These are phyloP conservation scores for Syzygium grande DNA, from an alignment of 345 rosid genomes.

Conservation along the genomic window DNA sequence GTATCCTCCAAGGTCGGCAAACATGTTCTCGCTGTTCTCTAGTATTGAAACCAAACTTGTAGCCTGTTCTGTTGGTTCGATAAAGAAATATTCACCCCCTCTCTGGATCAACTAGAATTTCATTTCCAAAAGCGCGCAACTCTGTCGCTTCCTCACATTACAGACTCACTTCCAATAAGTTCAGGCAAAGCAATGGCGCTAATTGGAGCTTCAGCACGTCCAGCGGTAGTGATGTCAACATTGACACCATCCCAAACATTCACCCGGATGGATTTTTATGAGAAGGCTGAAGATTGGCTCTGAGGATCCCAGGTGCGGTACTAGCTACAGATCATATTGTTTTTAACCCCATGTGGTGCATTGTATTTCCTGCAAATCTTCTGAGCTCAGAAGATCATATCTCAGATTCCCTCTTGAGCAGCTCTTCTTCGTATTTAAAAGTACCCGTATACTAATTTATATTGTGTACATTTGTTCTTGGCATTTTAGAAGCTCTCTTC, in stretches of 20 bases:
- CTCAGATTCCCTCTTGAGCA: too few species aligned
- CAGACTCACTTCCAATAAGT: slow-evolving; percentile 22
- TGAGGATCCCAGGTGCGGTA: too few species aligned
- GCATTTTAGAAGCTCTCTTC: not conserved
- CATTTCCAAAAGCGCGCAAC: slow-evolving; percentile 24
- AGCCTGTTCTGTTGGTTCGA: not conserved
- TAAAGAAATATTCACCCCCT: not conserved
- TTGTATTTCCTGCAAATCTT: too few species aligned
- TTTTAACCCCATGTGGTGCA: too few species aligned
- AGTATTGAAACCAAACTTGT: not conserved
- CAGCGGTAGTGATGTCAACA: not conserved
- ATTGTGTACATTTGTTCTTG: not conserved
- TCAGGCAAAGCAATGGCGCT: slow-evolving; percentile 18
- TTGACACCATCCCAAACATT: too few species aligned
- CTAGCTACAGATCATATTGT: too few species aligned
- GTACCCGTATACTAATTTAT: too few species aligned
- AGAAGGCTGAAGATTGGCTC: too few species aligned
- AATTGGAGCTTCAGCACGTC: slow-evolving; percentile 21
- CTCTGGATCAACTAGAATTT: slow-evolving; percentile 9
- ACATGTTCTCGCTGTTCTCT: not conserved
- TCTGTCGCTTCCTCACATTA: slow-evolving; percentile 39
- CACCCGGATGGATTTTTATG: too few species aligned
- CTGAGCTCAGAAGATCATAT: too few species aligned
- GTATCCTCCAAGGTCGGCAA: slow-evolving; percentile 7
- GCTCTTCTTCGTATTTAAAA: too few species aligned